These are phyloP conservation scores for Talaromyces sp. DNA, from an alignment of 2,329 filamentous ascomycete genomes.

Conservation along the genomic window DNA sequence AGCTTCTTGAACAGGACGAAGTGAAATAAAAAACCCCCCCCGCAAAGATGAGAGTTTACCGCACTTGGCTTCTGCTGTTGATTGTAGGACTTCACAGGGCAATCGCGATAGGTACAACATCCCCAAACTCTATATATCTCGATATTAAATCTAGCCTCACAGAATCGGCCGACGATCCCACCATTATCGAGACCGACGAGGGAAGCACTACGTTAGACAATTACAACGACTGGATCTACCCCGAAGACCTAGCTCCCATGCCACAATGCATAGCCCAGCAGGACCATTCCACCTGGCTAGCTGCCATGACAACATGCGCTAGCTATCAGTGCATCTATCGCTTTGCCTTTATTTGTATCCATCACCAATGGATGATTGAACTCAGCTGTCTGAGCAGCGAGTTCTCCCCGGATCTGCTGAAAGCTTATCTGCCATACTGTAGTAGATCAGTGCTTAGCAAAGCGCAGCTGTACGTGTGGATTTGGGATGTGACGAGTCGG, in stretches of 20 bases:
- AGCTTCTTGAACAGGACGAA: not conserved
- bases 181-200: not conserved
- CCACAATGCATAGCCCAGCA: slow-evolving; percentile 6
- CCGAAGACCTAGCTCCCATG: not conserved
- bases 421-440: not conserved
- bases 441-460: slow-evolving; percentile 3
- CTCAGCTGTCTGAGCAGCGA: not conserved
- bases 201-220: not conserved
- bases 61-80: not conserved
- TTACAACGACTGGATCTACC: slow-evolving; percentile 1
- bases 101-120: not conserved
- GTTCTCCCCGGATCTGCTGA: not conserved
- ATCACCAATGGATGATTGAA: not conserved
- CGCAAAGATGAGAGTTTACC: not conserved
- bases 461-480: not conserved
- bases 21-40: too few relatives aligned
- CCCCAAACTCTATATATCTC: not conserved
- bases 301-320: not conserved
- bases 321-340: not conserved
- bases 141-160: not conserved
- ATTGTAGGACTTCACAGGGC: not conserved
- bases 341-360: not conserved
- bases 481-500: not conserved
- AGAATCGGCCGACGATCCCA: not conserved
- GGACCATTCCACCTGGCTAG: not conserved